Evolutionary conservation across 257 asterid species (phyloP).

Genomic region (Gardenia jasminoides): DNA sequence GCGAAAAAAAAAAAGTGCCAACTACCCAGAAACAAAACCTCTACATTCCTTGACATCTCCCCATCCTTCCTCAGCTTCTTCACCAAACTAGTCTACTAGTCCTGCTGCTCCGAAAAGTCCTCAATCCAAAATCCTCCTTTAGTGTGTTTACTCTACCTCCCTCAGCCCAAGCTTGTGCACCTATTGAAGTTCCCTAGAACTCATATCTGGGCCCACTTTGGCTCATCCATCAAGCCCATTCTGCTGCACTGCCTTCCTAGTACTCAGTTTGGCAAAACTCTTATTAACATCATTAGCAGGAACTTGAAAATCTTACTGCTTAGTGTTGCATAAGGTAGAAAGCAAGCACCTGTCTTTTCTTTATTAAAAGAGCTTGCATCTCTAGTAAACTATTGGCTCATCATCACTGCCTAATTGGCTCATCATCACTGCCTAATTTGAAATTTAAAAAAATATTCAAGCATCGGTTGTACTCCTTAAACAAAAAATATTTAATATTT

Average conservation of each 20-base stretch:
- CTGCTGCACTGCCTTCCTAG: not conserved
- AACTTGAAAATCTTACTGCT: not conserved
- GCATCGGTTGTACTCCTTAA: not conserved
- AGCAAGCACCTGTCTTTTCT: no score
- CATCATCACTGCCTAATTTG: not conserved
- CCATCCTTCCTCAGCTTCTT: not conserved
- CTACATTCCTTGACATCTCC: not conserved
- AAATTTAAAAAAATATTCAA: no score
- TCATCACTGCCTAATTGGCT: not conserved
- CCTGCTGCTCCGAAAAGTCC: not conserved
- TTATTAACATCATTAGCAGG: not conserved
- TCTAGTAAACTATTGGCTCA: no score
- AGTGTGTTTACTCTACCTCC: not conserved
- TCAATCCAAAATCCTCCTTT: not conserved
- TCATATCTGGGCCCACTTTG: not conserved
- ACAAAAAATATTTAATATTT: not conserved
- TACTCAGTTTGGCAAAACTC: not conserved
- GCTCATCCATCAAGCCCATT: not conserved
- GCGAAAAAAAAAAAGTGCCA: not conserved
- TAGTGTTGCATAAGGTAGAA: not conserved
- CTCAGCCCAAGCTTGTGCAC: not conserved
- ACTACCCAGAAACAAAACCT: not conserved
- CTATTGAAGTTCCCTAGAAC: not conserved
- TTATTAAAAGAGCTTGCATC: no score
- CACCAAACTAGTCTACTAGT: not conserved